Evolutionary conservation across 345 rosid species (phyloP), one percentile per base, ranked within the genome.

Genomic region (Dipteronia dyeriana): DNA sequence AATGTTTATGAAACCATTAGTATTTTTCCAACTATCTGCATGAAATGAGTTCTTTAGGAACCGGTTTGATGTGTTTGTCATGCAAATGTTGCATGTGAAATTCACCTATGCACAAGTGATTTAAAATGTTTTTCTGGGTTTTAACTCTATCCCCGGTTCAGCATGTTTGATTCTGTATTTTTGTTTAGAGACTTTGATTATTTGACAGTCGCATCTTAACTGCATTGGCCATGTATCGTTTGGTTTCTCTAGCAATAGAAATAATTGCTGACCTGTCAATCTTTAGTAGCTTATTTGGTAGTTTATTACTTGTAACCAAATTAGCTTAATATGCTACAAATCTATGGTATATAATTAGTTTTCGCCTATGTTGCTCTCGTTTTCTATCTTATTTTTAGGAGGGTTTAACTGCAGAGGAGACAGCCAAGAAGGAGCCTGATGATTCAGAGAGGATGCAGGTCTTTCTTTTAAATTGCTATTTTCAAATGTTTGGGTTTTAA

Each of bases 331-430:
- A 2, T 16, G 51, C 56, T 73, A 26, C 0, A 29, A 23, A 66
- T 17, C 19, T 23, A 29, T 26, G 23, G 4, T 34, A 39, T 72
- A 16, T 23, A 71, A 10, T 41, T 41, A 41, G 45, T 14, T 14
- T 13, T 34, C 23, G 22, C 38, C 63, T 54, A 12, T 25, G 59
- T 25, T 61, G 16, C 49, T 66, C 78, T 65, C 29, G 20, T 66
- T 57, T 14, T 66, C 49, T 63, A 20, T 61, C 26, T 68, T 61
- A 70, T 71, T 77, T 84, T 17, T 85, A 97, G 99, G 97, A 90
- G 85, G 99, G 98, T 56, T 86, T 91, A 64, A 97, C 97, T 2
- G 92, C 89, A 6, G 99, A 92, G 82, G 98, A 94, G 85, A 92
- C 86, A 8, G 85, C 87, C 14, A 85, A 78, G 73, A 88, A 89